Conservation (phyloP, 1,284 basidiomycete genomes). For the Exsudoporus floridanus region DNA sequence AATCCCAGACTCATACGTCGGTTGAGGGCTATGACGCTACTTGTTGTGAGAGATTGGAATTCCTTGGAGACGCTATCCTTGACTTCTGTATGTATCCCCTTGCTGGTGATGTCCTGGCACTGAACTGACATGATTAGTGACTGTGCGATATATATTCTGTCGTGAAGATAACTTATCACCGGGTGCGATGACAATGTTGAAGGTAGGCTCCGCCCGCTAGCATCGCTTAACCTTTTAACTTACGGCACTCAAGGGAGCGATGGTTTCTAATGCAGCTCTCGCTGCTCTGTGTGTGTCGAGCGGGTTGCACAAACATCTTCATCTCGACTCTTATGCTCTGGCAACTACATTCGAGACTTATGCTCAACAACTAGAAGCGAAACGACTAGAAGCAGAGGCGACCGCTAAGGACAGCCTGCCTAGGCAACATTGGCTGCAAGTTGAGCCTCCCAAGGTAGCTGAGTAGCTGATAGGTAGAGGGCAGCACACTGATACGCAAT, state of each 20-base stretch:
- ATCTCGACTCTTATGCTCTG: slow-evolving; percentile 55
- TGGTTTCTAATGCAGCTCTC: slow-evolving; percentile 76
- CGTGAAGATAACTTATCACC: slow-evolving; percentile 62
- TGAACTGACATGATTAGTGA: slow-evolving; percentile 47
- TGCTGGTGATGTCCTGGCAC: slow-evolving; percentile 1
- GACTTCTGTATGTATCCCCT: slow-evolving; percentile 62
- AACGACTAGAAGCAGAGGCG: slow-evolving; percentile 52
- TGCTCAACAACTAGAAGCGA: slow-evolving; percentile 46
- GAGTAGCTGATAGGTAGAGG: neutral
- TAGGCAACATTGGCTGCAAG: slow-evolving; percentile 74
- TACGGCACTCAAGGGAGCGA: slow-evolving; percentile 54
- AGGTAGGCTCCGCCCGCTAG: slow-evolving; percentile 43
- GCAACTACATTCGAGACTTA: slow-evolving; percentile 54
- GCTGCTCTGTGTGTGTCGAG: slow-evolving; percentile 70
- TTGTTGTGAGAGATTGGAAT: slow-evolving; percentile 74
- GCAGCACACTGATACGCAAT: slow-evolving; percentile 13
- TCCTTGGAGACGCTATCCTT: slow-evolving; percentile 78
- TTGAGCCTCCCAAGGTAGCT: slow-evolving; percentile 72
- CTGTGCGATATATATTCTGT: slow-evolving; percentile 67
- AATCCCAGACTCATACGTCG: slow-evolving; percentile 60
- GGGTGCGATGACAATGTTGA: slow-evolving; percentile 71
- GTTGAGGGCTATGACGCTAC: slow-evolving; percentile 52
- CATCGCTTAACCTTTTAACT: slow-evolving; percentile 8
- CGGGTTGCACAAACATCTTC: slow-evolving; percentile 61
- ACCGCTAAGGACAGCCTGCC: slow-evolving; percentile 47